A percentile compares a stretch with the other conserved stretches of the same genome.
Evolutionary conservation across 2,329 filamentous ascomycete species (phyloP).

Genomic region (Cercospora zeina): DNA sequence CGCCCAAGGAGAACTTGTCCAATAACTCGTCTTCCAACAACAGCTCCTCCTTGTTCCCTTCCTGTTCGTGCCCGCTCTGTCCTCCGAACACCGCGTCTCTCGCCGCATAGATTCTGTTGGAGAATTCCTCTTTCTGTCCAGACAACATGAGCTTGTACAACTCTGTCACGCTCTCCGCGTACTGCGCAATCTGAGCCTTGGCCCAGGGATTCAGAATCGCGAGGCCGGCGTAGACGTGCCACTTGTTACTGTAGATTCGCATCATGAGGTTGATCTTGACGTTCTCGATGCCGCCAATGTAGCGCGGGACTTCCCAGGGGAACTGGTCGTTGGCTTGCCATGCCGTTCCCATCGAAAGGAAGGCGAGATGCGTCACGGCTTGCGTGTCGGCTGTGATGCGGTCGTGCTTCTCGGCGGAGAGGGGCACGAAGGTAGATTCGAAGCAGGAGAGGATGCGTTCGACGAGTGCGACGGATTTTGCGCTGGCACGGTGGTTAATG

Average conservation of each 20-base stretch:
- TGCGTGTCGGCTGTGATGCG: conserved; percentile 98
- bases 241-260: conserved; percentile 97
- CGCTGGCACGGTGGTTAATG: conserved; percentile 86
- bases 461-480: conserved; percentile 74
- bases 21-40: conserved; percentile 77
- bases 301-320: conserved; percentile 94
- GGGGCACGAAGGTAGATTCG: conserved; percentile 79
- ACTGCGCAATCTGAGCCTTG: conserved; percentile 88
- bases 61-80: conserved; percentile 50
- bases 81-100: conserved; percentile 67
- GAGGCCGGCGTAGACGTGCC: conserved; percentile 97
- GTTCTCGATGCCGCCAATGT: conserved; percentile 96
- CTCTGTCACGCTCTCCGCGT: conserved; percentile 87
- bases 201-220: conserved; percentile 95
- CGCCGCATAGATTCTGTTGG: conserved; percentile 73
- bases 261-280: conserved; percentile 98
- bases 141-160: conserved; percentile 96
- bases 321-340: conserved; percentile 96
- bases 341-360: conserved; percentile 92
- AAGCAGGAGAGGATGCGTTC: conserved; percentile 80
- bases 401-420: conserved; percentile 85
- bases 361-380: conserved; percentile 95
- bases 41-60: conserved; percentile 65
- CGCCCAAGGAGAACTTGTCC: conserved; percentile 82
- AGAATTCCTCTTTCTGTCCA: conserved; percentile 73